Evolutionary conservation across 345 rosid genomes (phyloP).

Genomic region (Lumnitzera littorea): DNA sequence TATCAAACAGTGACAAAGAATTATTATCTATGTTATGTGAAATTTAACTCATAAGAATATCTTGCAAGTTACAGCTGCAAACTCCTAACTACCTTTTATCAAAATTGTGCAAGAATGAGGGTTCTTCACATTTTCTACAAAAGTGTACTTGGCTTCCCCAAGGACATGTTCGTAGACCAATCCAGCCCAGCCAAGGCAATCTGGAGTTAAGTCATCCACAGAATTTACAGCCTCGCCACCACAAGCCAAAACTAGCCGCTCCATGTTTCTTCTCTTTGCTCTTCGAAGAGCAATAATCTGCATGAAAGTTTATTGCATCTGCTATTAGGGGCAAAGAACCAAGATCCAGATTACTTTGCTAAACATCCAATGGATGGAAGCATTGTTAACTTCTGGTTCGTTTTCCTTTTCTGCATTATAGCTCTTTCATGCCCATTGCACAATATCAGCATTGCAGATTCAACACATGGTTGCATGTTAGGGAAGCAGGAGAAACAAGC

Average conservation of each 20-base stretch:
- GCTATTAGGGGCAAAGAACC: slow-evolving; percentile 3
- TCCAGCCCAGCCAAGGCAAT: slow-evolving; percentile 98
- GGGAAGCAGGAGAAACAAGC: too few species aligned
- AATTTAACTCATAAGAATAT: not conserved
- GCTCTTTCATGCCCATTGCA: too few species aligned
- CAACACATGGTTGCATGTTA: too few species aligned
- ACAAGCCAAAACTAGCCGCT: slow-evolving; percentile 87
- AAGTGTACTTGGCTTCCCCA: slow-evolving; percentile 95
- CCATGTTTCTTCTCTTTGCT: slow-evolving; percentile 99
- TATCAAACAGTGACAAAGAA: too few species aligned
- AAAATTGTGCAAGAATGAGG: slow-evolving; percentile 88
- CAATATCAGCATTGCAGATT: too few species aligned
- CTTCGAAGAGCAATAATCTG: slow-evolving; percentile 95
- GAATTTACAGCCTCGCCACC: slow-evolving; percentile 98
- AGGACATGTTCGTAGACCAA: slow-evolving; percentile 88
- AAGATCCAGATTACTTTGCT: not conserved
- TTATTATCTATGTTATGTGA: too few species aligned
- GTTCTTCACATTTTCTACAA: slow-evolving; percentile 92
- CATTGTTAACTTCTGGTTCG: too few species aligned
- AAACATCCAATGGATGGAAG: not conserved
- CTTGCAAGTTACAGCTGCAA: not conserved
- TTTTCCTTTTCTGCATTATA: too few species aligned
- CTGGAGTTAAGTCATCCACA: slow-evolving; percentile 80
- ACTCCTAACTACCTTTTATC: slow-evolving; percentile 58
- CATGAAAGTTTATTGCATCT: slow-evolving; percentile 6